Conservation (phyloP, 495 filamentous ascomycete genomes). For the Hyphodiscus hymeniophilus region DNA sequence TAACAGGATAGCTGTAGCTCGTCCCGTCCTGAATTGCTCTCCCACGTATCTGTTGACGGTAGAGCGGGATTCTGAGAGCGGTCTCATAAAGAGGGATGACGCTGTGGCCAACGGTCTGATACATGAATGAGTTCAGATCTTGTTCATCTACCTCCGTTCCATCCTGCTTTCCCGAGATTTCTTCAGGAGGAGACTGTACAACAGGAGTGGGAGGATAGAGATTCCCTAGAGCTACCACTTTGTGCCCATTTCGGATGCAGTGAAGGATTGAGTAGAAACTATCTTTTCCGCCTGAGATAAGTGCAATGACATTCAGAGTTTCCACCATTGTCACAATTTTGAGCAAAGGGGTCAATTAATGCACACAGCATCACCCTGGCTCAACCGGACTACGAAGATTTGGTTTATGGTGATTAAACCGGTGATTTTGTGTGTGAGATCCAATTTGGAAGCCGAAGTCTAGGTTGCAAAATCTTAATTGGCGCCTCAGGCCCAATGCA, state of each 20-base stretch:
- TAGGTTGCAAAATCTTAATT: too few relatives aligned
- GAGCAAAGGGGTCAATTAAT: too few relatives aligned
- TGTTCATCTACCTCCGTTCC: conserved; percentile 35
- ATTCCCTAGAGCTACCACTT: conserved; percentile 82
- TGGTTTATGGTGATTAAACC: too few relatives aligned
- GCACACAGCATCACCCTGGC: too few relatives aligned
- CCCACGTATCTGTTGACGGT: conserved; percentile 41
- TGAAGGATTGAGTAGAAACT: conserved; percentile 91
- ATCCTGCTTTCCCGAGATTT: neutral
- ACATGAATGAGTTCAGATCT: conserved; percentile 97
- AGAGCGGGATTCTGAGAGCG: conserved; percentile 45
- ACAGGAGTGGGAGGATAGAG: conserved; percentile 51
- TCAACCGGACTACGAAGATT: too few relatives aligned
- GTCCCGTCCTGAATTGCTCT: conserved; percentile 18
- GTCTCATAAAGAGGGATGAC: conserved; percentile 78
- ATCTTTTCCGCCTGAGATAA: conserved; percentile 96
- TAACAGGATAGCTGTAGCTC: conserved; percentile 10
- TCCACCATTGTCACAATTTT: conserved; percentile 21
- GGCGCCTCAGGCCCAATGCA: too few relatives aligned
- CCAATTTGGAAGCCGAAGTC: too few relatives aligned
- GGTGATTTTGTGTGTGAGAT: too few relatives aligned
- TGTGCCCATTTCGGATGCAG: conserved; percentile 77
- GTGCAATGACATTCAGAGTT: conserved; percentile 71
- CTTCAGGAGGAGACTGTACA: neutral
- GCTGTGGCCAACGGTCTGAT: conserved; percentile 89